Percentiles rank a stretch among this genome's conserved stretches.
phyloP scores from a whole-genome alignment of 306 rosid genomes.

The Quercus robur region DNA sequence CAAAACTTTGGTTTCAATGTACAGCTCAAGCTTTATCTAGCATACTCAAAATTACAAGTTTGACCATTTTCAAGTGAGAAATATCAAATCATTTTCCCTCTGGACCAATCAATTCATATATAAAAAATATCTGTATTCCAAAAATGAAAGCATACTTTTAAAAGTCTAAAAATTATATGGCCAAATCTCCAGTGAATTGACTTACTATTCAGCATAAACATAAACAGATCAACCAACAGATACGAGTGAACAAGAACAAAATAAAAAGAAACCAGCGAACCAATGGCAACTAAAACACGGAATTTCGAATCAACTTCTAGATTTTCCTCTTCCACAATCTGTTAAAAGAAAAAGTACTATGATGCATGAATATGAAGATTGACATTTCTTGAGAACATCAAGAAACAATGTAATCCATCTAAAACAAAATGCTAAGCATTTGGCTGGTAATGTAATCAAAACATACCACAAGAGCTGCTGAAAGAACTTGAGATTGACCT shows the following conservation, averaged over 20 bases:
- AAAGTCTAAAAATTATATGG: not conserved
- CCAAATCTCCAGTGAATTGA: not conserved
- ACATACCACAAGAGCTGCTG: conserved; percentile 88
- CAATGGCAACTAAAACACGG: conserved; percentile 91
- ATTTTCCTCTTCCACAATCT: conserved; percentile 74
- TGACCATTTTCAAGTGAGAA: not conserved
- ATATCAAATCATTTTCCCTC: not conserved
- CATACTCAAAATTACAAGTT: not conserved
- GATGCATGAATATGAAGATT: not conserved
- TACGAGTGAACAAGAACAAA: not conserved
- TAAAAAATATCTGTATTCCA: not conserved
- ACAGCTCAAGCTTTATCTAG: not conserved
- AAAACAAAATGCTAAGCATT: too few species aligned
- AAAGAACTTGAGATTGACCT: conserved; percentile 93
- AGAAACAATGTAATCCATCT: not conserved
- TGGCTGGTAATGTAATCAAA: conserved; percentile 7
- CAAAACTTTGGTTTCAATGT: not conserved
- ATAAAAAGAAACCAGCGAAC: conserved; percentile 65
- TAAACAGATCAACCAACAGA: not conserved
- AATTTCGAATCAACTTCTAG: conserved; percentile 72
- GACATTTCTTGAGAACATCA: not conserved
- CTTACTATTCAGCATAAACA: not conserved
- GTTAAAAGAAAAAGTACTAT: not conserved
- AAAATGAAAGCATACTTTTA: not conserved
- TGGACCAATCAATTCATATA: not conserved